Base-by-base conservation (phyloP, 129 eudicot species). In the Dittrichia graveolens region DNA sequence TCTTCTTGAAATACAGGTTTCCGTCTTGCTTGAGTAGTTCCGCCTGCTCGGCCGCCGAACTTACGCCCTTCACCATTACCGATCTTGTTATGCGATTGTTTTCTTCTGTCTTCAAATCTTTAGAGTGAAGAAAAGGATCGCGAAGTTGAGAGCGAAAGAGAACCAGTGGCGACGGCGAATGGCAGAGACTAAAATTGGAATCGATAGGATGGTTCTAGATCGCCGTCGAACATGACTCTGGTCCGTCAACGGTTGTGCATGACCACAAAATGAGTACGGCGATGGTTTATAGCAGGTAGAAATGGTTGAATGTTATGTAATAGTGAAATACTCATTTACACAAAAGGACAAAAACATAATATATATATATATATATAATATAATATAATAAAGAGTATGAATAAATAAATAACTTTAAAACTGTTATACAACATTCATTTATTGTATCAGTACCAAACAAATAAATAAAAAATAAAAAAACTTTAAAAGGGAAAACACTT, bases 1-100 rank as follows among this genome's bases (percentile, higher is more conserved):
- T 78, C 58, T 87, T 89, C 19, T 77, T 81, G 68, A 83, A 92
- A 75, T 78, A 89, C 1, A 10, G 7, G 79, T 92, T 92, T 24
- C 98, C 96, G n/a, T 92, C 90, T 75, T 65, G 86, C 53, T 80
- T 82, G 6, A 92, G 90, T 63, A 73, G 83, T 70, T 92, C 98
- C 1, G 98, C 98, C 66, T 92, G 98, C 50, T 71, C 81, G 34
- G 83, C 73, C 67, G 85, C 85, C 69, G 81, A 57, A 19, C 12
- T 58, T 16, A 73, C 79, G 54, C 79, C 79, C 16, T 59, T 79
- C 65, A 49, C 73, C 83, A 79, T 80, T 50, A 38, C 15, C 46
- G 75, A 50, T 77, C 54, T 3, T n/a, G 52, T 61, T 68, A 12
- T 8, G 53, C 15, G 40, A 35, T 42, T 56, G 49, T 13, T 71